Base-by-base conservation (phyloP, 805 yeast genomes). In the Metschnikowia lochheadii region DNA sequence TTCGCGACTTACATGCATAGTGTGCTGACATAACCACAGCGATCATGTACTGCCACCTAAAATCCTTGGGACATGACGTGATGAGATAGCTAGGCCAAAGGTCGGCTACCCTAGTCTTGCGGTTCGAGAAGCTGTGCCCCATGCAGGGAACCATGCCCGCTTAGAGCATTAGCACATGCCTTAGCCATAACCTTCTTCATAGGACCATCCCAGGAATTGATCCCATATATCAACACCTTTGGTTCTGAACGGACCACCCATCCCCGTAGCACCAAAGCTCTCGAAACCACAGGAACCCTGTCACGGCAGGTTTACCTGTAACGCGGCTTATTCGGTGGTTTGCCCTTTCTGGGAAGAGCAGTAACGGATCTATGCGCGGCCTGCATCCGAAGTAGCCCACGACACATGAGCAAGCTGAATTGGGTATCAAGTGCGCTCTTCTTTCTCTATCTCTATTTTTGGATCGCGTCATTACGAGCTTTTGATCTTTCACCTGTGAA, bases 1-100 rank as follows among this genome's bases (percentile, higher is more conserved):
- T 33, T 32, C 38, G 45, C 45, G 38, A 33, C 14, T 6, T 34
- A 26, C 38, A 33, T 42, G 38, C 45, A 42, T 14, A 26, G 45
- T 42, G 5, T 20, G 20, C 8, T 11, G 29, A 33, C n/a, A 5
- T n/a, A 31, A 14, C 31, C n/a, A 18, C n/a, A 14, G 36, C 36
- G 45, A 21, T 20, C 31, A n/a, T 21, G 21, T 38, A 15, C 38
- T 6, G 7, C 8, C n/a, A 15, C 37, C 21, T 33, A 33, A 15
- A 15, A 15, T 7, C n/a, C 15, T 6, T 26, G 11, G 10, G 17
- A 15, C 14, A 6, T n/a, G 42, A 10, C 40, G 26, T 20, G 40
- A n/a, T 23, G 13, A 7, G 31, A n/a, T n/a, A 8, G 4, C 7
- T 23, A 15, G 18, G 32, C 42, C 17, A 8, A 38, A n/a, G 10